A percentile compares a stretch with the other conserved stretches of the same genome.
These are phyloP conservation scores for Camptophora hylomeconis DNA, from an alignment of 2,329 filamentous ascomycete genomes.

Conservation along the genomic window DNA sequence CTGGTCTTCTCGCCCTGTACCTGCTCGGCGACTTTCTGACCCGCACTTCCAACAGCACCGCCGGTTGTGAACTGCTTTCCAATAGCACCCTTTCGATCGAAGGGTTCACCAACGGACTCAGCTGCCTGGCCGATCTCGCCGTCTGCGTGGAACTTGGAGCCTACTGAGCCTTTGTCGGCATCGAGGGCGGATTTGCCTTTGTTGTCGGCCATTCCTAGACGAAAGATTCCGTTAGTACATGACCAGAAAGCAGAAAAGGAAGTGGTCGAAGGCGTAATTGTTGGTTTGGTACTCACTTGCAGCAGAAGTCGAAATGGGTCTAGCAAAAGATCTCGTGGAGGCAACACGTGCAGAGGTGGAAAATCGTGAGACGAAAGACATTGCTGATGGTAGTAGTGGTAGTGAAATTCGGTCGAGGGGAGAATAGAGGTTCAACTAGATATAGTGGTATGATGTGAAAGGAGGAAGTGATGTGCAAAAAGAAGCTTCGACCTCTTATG, in stretches of 20 bases:
- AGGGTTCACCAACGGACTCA: constrained; percentile 9
- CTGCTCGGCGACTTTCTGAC: constrained; percentile 11
- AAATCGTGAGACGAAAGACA: no score
- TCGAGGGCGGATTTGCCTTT: constrained; percentile 13
- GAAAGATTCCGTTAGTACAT: background rate
- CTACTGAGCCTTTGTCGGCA: constrained; percentile 12
- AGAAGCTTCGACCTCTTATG: no score
- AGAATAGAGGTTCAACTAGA: no score
- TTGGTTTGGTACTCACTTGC: constrained; percentile 11
- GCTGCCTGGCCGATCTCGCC: constrained; percentile 9
- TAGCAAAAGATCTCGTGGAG: no score
- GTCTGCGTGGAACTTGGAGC: constrained; percentile 9
- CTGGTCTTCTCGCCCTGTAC: constrained; percentile 11
- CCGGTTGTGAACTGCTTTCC: constrained; percentile 22
- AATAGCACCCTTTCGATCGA: constrained; percentile 21
- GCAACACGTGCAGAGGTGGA: no score
- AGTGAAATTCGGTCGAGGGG: no score
- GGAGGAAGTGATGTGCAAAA: no score
- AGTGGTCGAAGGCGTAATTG: background rate
- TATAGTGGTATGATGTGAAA: no score
- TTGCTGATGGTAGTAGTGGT: no score
- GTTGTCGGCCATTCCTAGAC: constrained; percentile 12
- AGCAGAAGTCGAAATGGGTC: constrained; percentile 7
- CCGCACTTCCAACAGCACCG: constrained; percentile 4
- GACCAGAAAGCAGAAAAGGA: background rate